Base-by-base conservation (phyloP, 2,329 filamentous ascomycete genomes). In the Paecilomyces formosus region DNA sequence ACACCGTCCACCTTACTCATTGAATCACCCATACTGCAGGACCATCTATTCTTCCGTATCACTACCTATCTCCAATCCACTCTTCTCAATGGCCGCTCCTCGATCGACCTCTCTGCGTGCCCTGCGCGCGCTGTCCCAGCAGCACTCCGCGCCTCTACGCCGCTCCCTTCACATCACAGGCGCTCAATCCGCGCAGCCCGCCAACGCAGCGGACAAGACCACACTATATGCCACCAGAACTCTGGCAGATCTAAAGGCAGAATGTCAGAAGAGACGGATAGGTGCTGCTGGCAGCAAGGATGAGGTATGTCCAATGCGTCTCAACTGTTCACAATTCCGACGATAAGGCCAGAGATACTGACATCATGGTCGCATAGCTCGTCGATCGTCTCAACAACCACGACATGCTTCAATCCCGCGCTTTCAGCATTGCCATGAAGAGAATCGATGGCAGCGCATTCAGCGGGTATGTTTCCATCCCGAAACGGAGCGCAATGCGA, bases 161-260 rank as follows among this genome's bases (percentile, higher is more conserved):
- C 83, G 84, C 64, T 70, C 72, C 58, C 78, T 86, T 55, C 81
- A 83, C 73, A 85, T 86, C 75, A 86, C 84, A 35, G 83, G 83
- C 57, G 80, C 81, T 45, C 77, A 83, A 28, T 83, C 82, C 55
- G 84, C 80, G 61, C 66, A 82, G 74, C 63, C 77, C 70, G 66
- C 74, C 77, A 72, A 76, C 71, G 66, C 79, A 66, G 69, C 77
- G 31, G 82, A 84, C 64, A 80, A 80, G 65, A 75, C 80, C 18
- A 76, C 77, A 50, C 68, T 78, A 58, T 81, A 82, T 59, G 73
- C 79, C 33, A 78, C 81, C 58, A 78, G 78, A 60, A 80, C 76
- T 61, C 70, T 83, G 52, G 73, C 78, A 55, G 79, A 82, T 57
- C 76, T 83, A 30, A 78, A 78, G 63, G 68, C 68, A 13, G 81